Percentiles rank a stretch among this genome's conserved stretches.
Evolutionary conservation across 495 filamentous ascomycete genomes (phyloP).

Genomic region (Aspergillus baeticus): DNA sequence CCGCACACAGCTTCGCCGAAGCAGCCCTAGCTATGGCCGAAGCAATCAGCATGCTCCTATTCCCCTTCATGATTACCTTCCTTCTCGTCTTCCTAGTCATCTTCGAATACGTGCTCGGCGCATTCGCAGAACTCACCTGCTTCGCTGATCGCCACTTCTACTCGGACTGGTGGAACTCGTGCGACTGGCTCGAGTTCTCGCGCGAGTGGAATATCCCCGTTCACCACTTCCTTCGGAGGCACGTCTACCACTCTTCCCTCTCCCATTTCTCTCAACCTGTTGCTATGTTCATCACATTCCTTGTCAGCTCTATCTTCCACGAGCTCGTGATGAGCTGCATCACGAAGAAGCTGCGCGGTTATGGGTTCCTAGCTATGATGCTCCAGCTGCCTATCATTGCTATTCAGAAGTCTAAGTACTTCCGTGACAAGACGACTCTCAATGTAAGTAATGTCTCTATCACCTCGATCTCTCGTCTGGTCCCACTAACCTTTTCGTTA

Average conservation of each 20-base stretch:
- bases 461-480: neutral
- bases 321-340: conserved; percentile 98
- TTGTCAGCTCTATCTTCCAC: conserved; percentile 85
- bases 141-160: conserved; percentile 97
- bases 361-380: conserved; percentile 95
- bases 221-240: conserved; percentile 93
- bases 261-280: conserved; percentile 71
- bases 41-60: conserved; percentile 89
- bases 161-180: conserved; percentile 88
- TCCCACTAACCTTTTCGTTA: neutral
- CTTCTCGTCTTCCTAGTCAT: conserved; percentile 94
- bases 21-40: conserved; percentile 79
- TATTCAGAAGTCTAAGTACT: conserved; percentile 75
- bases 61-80: conserved; percentile 97
- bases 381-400: conserved; percentile 91
- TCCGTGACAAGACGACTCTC: conserved; percentile 69
- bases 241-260: conserved; percentile 84
- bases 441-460: conserved; percentile 51
- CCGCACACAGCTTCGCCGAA: conserved; percentile 57
- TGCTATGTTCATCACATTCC: conserved; percentile 88
- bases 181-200: conserved; percentile 85
- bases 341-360: conserved; percentile 93
- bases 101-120: conserved; percentile 94
- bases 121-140: conserved; percentile 88
- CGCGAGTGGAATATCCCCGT: conserved; percentile 98